Evolutionary conservation across 345 rosid species (phyloP).

Genomic region (Arabidopsis thaliana): DNA sequence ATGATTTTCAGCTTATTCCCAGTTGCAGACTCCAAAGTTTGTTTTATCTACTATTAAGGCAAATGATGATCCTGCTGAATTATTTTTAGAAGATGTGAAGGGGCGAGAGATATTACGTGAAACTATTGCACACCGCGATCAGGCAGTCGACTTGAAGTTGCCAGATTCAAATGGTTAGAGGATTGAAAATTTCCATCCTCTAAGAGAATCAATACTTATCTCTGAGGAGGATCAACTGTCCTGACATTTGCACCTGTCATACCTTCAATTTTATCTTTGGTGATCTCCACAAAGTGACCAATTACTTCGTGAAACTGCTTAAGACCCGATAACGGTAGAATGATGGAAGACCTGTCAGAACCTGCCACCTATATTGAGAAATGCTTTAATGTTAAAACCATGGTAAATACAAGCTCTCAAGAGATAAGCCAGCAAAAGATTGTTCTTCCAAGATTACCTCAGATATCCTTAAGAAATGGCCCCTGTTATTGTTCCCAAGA

Average conservation of each 20-base stretch:
- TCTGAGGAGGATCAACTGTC: conserved; percentile 88
- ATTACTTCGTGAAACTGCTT: conserved; percentile 92
- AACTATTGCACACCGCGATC: conserved; percentile 53
- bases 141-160: conserved; percentile 44
- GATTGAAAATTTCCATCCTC: conserved; percentile 36
- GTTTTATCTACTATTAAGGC: conserved; percentile 43
- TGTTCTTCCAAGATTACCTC: conserved; percentile 56
- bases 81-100: conserved; percentile 54
- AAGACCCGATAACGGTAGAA: conserved; percentile 90
- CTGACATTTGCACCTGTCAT: conserved; percentile 87
- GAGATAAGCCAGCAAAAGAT: conserved; percentile 1
- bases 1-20: conserved; percentile 46
- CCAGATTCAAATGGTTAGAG: conserved; percentile 46
- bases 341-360: conserved; percentile 91
- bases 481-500: conserved; percentile 93
- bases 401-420: not conserved
- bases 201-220: conserved; percentile 57
- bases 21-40: conserved; percentile 41
- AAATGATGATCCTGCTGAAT: conserved; percentile 51
- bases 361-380: conserved; percentile 76
- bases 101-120: conserved; percentile 44
- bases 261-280: conserved; percentile 89
- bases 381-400: conserved; percentile 14
- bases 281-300: conserved; percentile 96
- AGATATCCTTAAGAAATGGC: conserved; percentile 94